Evolutionary conservation across 2,329 filamentous ascomycete species (phyloP), one percentile per base, ranked within the genome.

Genomic region (Verticillium albo-atrum): DNA sequence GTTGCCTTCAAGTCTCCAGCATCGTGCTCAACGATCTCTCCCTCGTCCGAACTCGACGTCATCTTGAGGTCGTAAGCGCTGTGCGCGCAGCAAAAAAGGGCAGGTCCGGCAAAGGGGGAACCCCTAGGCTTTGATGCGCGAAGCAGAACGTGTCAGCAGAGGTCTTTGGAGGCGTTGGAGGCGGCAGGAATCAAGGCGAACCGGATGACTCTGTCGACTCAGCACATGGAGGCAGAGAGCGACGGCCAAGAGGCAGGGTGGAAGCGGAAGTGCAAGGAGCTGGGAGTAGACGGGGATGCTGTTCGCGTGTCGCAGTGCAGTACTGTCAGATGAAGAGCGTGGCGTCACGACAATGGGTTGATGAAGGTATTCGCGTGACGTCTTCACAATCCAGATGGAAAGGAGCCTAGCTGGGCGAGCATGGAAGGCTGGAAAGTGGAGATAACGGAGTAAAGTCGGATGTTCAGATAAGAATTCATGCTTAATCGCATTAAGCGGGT

Each of bases 11-110:
- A 78, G 70, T 79, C 72, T 72, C 74, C 73, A 82, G 81, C 83
- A 77, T 83, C 82, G 78, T 85, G 85, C 78, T 93, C 90, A 74
- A 89, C 78, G 76, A 94, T 92, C 81, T 96, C 92, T 78, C 92
- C 91, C 78, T 96, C 91, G 76, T 91, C 91, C 71, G 90, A 91
- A 78, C 88, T 91, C 68, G 78, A 78, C 67, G 73, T 55, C 62
- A 63, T 63, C 20, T 1, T 51, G 37, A 34, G n/a, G 26, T 15
- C 51, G 55, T 4, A 50, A 23, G 42, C 42, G 20, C 42, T 50
- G 20, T 50, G 42, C 42, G 42, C n/a, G 20, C 6, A 50, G 20
- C n/a, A 23, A 20, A 23, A 14, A 23, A 10, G 20, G n/a, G 9
- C 20, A 51, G 51, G 20, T 61, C 61, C 62, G 62, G 56, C 61